These are phyloP conservation scores for Rosellinia necatrix DNA, from an alignment of 2,329 filamentous ascomycete species.

Conservation along the genomic window DNA sequence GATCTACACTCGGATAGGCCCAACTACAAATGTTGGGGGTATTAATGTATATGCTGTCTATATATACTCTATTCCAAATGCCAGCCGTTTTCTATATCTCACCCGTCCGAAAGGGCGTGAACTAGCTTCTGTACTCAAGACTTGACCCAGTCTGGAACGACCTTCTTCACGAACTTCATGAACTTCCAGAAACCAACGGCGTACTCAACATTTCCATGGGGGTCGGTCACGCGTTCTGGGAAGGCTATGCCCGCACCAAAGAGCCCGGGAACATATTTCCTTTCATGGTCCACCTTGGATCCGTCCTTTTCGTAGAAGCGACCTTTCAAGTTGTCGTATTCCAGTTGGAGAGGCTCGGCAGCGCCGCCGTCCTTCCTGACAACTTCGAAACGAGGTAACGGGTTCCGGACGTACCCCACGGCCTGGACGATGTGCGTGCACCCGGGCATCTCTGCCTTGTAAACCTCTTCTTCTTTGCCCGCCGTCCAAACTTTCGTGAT, in stretches of 20 bases:
- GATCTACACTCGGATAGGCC: neutral
- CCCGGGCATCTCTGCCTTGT: slow-evolving; percentile 50
- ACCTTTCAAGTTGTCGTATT: slow-evolving; percentile 46
- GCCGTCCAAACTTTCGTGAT: slow-evolving; percentile 53
- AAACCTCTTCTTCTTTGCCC: slow-evolving; percentile 50
- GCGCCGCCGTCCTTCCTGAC: slow-evolving; percentile 40
- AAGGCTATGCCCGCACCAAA: slow-evolving; percentile 68
- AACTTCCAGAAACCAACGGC: slow-evolving; percentile 70
- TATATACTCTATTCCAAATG: slow-evolving; percentile 1
- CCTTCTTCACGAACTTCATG: slow-evolving; percentile 64
- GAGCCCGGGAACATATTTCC: slow-evolving; percentile 53
- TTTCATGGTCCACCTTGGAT: slow-evolving; percentile 34
- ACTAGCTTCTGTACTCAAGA: neutral
- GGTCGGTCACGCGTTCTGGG: slow-evolving; percentile 64
- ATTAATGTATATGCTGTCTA: neutral
- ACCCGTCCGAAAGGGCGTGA: neutral
- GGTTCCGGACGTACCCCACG: slow-evolving; percentile 59
- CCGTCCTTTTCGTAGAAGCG: slow-evolving; percentile 51
- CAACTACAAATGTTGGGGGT: neutral
- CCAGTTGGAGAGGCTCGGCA: slow-evolving; percentile 24
- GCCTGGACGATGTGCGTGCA: slow-evolving; percentile 62
- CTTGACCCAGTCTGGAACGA: slow-evolving; percentile 54
- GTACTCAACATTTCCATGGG: slow-evolving; percentile 63
- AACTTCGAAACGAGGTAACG: slow-evolving; percentile 51
- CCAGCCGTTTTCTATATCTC: neutral